Conservation (phyloP, 1,139 yeast species). For the Suhomyces panamericanus region DNA sequence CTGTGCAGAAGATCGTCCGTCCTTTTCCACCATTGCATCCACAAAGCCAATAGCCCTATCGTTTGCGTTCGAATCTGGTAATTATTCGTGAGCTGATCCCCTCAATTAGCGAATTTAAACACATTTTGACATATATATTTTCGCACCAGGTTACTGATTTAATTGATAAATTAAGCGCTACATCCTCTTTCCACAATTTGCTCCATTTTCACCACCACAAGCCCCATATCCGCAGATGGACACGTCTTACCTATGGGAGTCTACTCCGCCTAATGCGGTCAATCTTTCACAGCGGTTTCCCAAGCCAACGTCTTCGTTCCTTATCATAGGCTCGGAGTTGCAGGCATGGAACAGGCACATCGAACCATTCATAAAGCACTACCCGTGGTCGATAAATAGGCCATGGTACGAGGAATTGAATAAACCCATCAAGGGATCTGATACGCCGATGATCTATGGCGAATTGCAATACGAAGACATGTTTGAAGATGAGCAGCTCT, state of each 20-base stretch:
- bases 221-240: slow-evolving; percentile 1
- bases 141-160: no score
- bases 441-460: slow-evolving; percentile 41
- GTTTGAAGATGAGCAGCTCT: slow-evolving; percentile 47
- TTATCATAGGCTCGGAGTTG: slow-evolving; percentile 6
- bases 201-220: background rate
- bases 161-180: no score
- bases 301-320: slow-evolving; percentile 3
- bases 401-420: slow-evolving; percentile 5
- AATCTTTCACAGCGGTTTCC: slow-evolving; percentile 5
- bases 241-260: slow-evolving; percentile 9
- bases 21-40: no score
- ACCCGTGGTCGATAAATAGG: slow-evolving; percentile 32
- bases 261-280: slow-evolving; percentile 7
- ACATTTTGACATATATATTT: no score
- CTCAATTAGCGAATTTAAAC: no score
- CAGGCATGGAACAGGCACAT: slow-evolving; percentile 19
- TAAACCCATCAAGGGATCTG: slow-evolving; percentile 3
- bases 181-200: no score
- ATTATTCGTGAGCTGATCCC: no score
- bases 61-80: no score
- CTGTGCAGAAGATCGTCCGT: no score
- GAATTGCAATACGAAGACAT: slow-evolving; percentile 44
- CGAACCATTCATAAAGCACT: slow-evolving; percentile 39
- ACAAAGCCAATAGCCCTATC: no score